Percentiles rank a stretch among this genome's conserved stretches.
Conservation (phyloP, 345 rosid genomes). For the Eutrema yunnanense region DNA sequence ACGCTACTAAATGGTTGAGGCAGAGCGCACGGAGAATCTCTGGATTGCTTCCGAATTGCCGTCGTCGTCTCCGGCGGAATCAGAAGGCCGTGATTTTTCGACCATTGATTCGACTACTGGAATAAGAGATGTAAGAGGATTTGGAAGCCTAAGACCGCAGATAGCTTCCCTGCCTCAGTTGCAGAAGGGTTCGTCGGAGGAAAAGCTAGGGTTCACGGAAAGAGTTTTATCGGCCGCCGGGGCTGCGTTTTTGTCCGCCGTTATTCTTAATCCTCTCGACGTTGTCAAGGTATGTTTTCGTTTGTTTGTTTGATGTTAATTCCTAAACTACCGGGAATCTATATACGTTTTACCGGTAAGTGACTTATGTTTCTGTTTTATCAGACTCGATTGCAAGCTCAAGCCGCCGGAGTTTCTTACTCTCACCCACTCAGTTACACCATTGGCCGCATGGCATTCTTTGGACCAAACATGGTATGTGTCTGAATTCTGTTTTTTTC, state of each 20-base stretch:
- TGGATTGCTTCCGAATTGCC: constrained; percentile 29
- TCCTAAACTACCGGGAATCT: background rate
- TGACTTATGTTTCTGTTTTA: background rate
- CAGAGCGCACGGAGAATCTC: constrained; percentile 20
- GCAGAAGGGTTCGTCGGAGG: constrained; percentile 26
- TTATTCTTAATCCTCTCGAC: constrained; percentile 88
- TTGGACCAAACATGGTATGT: constrained; percentile 87
- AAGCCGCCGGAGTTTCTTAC: constrained; percentile 89
- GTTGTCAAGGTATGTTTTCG: constrained; percentile 67
- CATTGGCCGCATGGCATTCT: constrained; percentile 78
- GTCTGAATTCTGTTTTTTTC: background rate
- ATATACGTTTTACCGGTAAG: background rate
- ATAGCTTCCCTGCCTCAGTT: constrained; percentile 17
- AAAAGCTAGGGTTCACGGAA: constrained; percentile 54
- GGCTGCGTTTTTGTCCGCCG: constrained; percentile 80
- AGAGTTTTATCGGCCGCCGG: constrained; percentile 91
- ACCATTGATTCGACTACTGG: background rate
- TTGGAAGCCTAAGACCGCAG: background rate
- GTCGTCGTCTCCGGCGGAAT: constrained; percentile 12
- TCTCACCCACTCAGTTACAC: constrained; percentile 86
- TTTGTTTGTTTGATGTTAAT: background rate
- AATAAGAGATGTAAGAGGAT: constrained; percentile 16
- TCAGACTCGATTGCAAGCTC: constrained; percentile 95
- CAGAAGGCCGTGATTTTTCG: constrained; percentile 1
- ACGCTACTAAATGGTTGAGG: constrained; percentile 18